Base-by-base conservation (phyloP, 2,329 filamentous ascomycete species). In the Colletotrichum aenigma region DNA sequence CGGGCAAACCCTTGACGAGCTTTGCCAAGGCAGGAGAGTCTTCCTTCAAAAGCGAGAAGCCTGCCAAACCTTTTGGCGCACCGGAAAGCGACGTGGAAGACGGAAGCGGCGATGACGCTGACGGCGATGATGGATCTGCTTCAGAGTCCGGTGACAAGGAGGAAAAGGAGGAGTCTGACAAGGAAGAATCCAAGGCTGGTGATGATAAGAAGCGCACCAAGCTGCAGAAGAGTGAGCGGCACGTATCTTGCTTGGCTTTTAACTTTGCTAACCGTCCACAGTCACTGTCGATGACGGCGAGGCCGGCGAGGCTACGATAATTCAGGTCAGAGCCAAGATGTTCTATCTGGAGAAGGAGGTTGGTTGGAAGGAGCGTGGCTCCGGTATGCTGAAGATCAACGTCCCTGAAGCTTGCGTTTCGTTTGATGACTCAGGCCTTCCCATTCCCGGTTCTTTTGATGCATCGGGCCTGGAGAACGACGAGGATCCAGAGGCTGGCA, bases 341-440 rank as follows among this genome's bases (percentile, higher is more conserved):
- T 98, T 95, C 86, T 91, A 93, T 74, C 94, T 97, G 80, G 92
- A 94, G 78, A 91, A 91, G 78, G 88, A 89, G 43, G 89, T 91
- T 70, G 93, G 92, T 62, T 98, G 96, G 96, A 96, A 96, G 84
- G 96, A 98, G 85, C 93, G 96, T 68, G 96, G 96, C 15, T 90
- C 93, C 6, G 96, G 96, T 60, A 94, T 93, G 79, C 88, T 98
- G 79, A 97, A 97, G 85, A 90, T 98, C 82, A 98, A 98, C 80
- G 93, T 94, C 16, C 91, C 91, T 4, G 88, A 91, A 78, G 84
- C 86, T 34, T 91, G 88, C 74, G 87, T 91, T 7, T 88, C 90
- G 28, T 88, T 90, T 55, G 89, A 93, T 74, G 88, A 91, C 15
- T 85, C 85, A 21, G 89, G 88, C 6, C 80, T 81, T 12, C 82